Percentiles rank a stretch among this genome's conserved stretches.
These are phyloP conservation scores for Melanomma pulvis-pyrius DNA, from an alignment of 495 filamentous ascomycete genomes.

Conservation along the genomic window DNA sequence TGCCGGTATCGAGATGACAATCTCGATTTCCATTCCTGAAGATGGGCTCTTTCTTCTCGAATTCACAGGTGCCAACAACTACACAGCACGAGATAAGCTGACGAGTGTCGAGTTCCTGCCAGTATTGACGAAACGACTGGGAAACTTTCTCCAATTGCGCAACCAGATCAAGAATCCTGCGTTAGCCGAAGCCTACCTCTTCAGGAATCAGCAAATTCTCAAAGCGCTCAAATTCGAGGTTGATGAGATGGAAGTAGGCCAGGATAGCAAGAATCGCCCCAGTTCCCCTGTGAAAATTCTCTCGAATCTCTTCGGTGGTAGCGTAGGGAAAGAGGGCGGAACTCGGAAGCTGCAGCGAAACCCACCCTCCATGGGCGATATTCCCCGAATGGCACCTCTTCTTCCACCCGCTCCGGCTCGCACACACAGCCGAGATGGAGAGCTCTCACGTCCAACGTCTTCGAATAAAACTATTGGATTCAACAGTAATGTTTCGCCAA, in stretches of 20 bases:
- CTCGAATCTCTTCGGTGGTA: slow-evolving; percentile 71
- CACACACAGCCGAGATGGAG: slow-evolving; percentile 39
- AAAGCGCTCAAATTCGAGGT: slow-evolving; percentile 63
- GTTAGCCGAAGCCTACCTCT: slow-evolving; percentile 65
- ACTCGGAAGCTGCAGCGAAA: slow-evolving; percentile 38
- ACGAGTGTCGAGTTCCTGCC: slow-evolving; percentile 67
- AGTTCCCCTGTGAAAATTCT: slow-evolving; percentile 89
- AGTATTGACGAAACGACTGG: slow-evolving; percentile 68
- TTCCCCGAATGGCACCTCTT: slow-evolving; percentile 43
- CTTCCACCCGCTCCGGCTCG: slow-evolving; percentile 30
- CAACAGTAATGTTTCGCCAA: slow-evolving; percentile 38
- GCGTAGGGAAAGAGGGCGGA: slow-evolving; percentile 38
- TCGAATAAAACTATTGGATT: slow-evolving; percentile 33
- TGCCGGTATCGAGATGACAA: slow-evolving; percentile 67
- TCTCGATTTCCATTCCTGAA: slow-evolving; percentile 50
- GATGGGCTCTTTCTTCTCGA: slow-evolving; percentile 59
- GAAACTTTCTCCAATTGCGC: slow-evolving; percentile 68
- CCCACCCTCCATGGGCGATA: slow-evolving; percentile 39
- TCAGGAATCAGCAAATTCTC: slow-evolving; percentile 73
- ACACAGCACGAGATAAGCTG: slow-evolving; percentile 67
- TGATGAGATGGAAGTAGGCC: slow-evolving; percentile 58
- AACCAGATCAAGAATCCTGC: slow-evolving; percentile 68
- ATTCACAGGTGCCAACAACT: slow-evolving; percentile 63
- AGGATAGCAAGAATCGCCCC: slow-evolving; percentile 63
- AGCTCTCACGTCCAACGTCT: slow-evolving; percentile 36